Evolutionary conservation across 2,329 filamentous ascomycete species (phyloP), one percentile per base, ranked within the genome.

Genomic region (Colletotrichum sp.): DNA sequence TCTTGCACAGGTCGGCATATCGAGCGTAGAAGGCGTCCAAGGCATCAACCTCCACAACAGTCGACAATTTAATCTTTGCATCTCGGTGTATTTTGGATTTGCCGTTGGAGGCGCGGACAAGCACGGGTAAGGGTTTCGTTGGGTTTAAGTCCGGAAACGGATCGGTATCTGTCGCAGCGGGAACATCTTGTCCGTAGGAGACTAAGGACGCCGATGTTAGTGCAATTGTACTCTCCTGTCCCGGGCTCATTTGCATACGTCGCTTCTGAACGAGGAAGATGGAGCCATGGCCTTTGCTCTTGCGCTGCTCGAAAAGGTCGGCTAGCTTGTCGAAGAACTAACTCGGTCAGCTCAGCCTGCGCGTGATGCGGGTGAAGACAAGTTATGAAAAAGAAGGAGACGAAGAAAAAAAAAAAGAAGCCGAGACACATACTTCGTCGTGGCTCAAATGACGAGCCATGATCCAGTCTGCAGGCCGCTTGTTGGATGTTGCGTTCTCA

Each of bases 1-100:
- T 88, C 87, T 98, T 98, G 86, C 96, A 98, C 5, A 96, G 90
- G 79, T 99, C 97, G 26, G 96, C 96, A 86, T 99, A 99, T 67
- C 92, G 90, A 34, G 88, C 87, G 84, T 96, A 99, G 82, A 99
- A 99, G 0, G 84, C 87, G 70, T 98, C 96, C 13, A 99, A 84
- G 7, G 94, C 92, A 74, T 93, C 91, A 1, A 94, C 92, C 71
- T 94, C 90, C 1, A 99, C 96, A 0, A 98, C 85, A 0, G 97
- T 99, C 4, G 95, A 95, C 30, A 98, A 83, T 84, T 96, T 98
- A 79, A 94, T 85, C 79, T 93, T 93, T 72, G 89, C 84, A 55
- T 87, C 84, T 71, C 89, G 88, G 77, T 90, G 88, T 77, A 85
- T 87, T 80, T 90, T 92, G 67, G 87, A 90, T 82, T 94, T 94